Evolutionary conservation across 768 basidiomycete genomes (phyloP).

Genomic region (Termitomyces bulborhizus): DNA sequence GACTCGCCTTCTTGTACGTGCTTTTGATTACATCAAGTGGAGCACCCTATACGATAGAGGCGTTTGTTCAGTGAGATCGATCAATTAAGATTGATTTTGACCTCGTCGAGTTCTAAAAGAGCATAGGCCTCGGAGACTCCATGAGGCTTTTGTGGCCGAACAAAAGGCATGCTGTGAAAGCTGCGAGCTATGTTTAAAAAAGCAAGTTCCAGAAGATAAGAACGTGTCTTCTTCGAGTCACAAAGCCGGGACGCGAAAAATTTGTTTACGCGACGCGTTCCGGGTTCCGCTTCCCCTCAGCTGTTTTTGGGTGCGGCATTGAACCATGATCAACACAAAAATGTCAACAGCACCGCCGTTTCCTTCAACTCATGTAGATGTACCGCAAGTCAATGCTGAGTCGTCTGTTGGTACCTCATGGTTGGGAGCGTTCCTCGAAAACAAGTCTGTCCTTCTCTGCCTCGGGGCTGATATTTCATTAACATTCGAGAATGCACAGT

Average conservation of each 20-base stretch:
- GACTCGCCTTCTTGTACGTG: conserved; percentile 60
- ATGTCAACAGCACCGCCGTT: neutral
- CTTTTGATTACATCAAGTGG: conserved; percentile 60
- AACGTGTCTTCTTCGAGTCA: conserved; percentile 1
- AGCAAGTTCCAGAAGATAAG: neutral
- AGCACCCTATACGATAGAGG: conserved; percentile 39
- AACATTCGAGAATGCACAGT: conserved; percentile 39
- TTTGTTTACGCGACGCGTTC: conserved; percentile 20
- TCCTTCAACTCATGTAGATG: conserved; percentile 6
- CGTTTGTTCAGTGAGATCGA: neutral
- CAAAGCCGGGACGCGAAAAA: conserved; percentile 16
- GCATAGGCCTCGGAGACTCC: conserved; percentile 27
- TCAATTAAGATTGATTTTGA: conserved; percentile 17
- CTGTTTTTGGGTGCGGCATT: neutral
- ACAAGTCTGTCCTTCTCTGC: conserved; percentile 51
- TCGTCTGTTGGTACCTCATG: conserved; percentile 22
- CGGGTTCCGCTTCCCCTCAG: neutral
- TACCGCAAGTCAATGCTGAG: conserved; percentile 9
- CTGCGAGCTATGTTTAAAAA: neutral
- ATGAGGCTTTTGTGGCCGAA: conserved; percentile 1
- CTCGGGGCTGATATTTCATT: neutral
- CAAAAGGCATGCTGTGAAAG: conserved; percentile 3
- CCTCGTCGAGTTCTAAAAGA: conserved; percentile 51
- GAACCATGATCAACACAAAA: neutral
- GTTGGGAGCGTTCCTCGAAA: conserved; percentile 38